Conservation (phyloP, 2,329 filamentous ascomycete genomes). For the Coniosporium tulheliwenetii region DNA sequence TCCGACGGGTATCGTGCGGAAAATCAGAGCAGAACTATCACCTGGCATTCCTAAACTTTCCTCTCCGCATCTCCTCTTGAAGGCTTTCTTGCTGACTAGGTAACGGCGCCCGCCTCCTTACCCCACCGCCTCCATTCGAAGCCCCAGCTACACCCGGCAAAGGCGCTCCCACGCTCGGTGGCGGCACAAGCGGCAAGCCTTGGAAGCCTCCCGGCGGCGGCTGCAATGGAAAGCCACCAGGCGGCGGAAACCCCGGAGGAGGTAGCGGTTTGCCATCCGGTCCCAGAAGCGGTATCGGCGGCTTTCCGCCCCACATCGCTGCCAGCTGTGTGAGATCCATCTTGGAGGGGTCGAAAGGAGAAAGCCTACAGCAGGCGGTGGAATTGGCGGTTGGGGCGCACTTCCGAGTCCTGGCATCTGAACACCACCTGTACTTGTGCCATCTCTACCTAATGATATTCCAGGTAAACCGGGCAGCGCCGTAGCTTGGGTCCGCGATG, state of each 20-base stretch:
- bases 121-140: conserved; percentile 10
- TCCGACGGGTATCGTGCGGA: background rate
- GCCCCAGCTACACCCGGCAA: too few relatives aligned
- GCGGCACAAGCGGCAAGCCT: conserved; percentile 6
- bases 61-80: conserved; percentile 55
- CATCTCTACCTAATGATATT: conserved; percentile 17
- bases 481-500: conserved; percentile 38
- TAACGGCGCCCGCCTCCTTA: conserved; percentile 51
- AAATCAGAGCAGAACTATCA: conserved; percentile 3
- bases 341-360: conserved; percentile 5
- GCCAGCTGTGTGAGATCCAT: conserved; percentile 9
- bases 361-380: conserved; percentile 7
- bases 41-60: conserved; percentile 29
- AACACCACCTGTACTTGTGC: conserved; percentile 28
- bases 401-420: conserved; percentile 36
- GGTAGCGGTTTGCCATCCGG: conserved; percentile 15
- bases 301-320: conserved; percentile 8
- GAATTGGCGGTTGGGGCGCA: conserved; percentile 15
- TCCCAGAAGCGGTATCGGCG: conserved; percentile 8
- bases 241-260: conserved; percentile 9
- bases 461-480: conserved; percentile 46
- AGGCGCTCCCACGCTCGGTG: conserved; percentile 9
- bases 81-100: conserved; percentile 76
- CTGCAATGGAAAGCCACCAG: conserved; percentile 3
- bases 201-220: conserved; percentile 13